Base-by-base conservation (phyloP, 2,329 filamentous ascomycete species). In the Fusarium staphyleae region DNA sequence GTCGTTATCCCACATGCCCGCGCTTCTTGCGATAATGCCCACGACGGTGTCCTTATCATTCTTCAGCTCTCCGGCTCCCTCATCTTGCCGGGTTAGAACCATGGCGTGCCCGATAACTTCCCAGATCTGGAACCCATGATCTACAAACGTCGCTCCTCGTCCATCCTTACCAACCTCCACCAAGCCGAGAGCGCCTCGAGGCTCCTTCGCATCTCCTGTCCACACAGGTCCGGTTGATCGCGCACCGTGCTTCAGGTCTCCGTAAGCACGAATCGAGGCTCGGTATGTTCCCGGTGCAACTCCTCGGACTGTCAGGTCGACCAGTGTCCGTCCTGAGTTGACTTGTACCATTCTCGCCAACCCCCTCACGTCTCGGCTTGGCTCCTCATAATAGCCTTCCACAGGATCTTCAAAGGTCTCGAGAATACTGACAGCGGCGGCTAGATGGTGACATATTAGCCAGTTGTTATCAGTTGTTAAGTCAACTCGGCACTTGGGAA, bases 1-100 rank as follows among this genome's bases (percentile, higher is more conserved):
- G 72, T 97, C 91, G 68, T 99, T 96, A 73, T 97, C 93, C 95
- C 95, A 99, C 57, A 96, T 89, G n/a, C 95, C 95, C 13, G 95
- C 93, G 74, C 93, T 97, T 70, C 95, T 82, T 41, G 95, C 95
- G 75, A 99, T 91, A 44, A 99, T 93, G 8, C 95, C 95, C 2
- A 96, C 90, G 43, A 97, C 79, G 15, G 92, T 96, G 72, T 96
- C 86, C 48, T 87, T 82, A 70, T 96, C 90, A 64, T 96, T 93
- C 66, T 81, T 80, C 65, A 87, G 76, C 69, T 83, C 80, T 49
- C 78, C 79, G 11, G 48, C 39, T 24, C 54, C 60, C 63, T 87
- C 83, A 52, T 84, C 77, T 73, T 86, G 80, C 56, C 72, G 87
- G 36, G 91, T 89, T 41, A 98, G 86, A 37, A 96, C 89, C 79